Conservation (phyloP, 2,329 filamentous ascomycete genomes). For the Scorias spongiosa region DNA sequence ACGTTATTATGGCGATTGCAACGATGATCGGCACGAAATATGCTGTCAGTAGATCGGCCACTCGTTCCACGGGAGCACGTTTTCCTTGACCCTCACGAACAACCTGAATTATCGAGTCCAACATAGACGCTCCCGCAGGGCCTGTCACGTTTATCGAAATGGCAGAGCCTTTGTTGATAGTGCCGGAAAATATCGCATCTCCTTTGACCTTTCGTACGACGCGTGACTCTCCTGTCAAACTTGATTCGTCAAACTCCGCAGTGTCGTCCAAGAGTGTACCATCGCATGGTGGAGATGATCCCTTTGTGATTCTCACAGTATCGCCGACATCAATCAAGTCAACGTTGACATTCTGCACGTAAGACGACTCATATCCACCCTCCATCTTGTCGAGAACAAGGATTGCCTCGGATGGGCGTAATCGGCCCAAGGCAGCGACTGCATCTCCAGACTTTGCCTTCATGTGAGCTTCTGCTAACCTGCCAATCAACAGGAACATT, state of each 20-base stretch:
- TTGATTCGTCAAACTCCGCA: conserved; percentile 73
- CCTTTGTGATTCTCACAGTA: conserved; percentile 56
- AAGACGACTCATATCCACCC: conserved; percentile 19
- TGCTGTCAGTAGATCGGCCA: conserved; percentile 56
- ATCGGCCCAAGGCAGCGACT: conserved; percentile 60
- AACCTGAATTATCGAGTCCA: conserved; percentile 64
- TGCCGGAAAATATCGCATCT: conserved; percentile 56
- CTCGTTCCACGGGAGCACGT: conserved; percentile 58
- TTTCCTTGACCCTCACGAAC: conserved; percentile 65
- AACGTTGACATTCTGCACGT: conserved; percentile 33
- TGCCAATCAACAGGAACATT: conserved; percentile 61
- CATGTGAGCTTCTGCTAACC: conserved; percentile 76
- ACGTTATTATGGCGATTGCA: conserved; percentile 53
- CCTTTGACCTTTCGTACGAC: conserved; percentile 47
- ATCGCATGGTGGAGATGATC: conserved; percentile 72
- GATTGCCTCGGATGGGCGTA: conserved; percentile 62
- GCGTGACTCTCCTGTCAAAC: conserved; percentile 65
- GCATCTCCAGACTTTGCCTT: conserved; percentile 83
- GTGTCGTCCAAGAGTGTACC: conserved; percentile 44
- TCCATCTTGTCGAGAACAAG: conserved; percentile 33
- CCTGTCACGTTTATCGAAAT: conserved; percentile 50
- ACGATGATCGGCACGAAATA: conserved; percentile 66
- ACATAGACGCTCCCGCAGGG: conserved; percentile 54
- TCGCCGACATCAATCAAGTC: conserved; percentile 48
- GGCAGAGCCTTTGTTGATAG: conserved; percentile 53